These are phyloP conservation scores for Yueomyces sinensis DNA, from an alignment of 805 yeast genomes.

Conservation along the genomic window DNA sequence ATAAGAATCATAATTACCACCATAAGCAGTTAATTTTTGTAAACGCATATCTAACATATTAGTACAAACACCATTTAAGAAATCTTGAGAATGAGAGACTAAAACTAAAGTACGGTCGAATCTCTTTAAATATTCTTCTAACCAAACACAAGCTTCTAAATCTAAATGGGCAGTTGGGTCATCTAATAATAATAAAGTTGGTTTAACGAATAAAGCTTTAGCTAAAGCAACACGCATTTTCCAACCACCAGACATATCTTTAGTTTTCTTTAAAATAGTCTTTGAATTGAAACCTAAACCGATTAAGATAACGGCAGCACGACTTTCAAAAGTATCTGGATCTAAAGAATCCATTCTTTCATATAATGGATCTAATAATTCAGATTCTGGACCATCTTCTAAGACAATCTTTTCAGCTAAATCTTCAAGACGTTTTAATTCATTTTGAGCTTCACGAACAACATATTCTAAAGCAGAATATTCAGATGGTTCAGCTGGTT, in stretches of 20 bases:
- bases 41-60: constrained; percentile 97
- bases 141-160: constrained; percentile 99
- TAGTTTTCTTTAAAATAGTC: constrained; percentile 87
- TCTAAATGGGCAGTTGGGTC: constrained; percentile 99
- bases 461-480: constrained; percentile 90
- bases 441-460: constrained; percentile 89
- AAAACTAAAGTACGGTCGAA: constrained; percentile 88
- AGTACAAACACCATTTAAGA: constrained; percentile 96
- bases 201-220: constrained; percentile 95
- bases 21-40: constrained; percentile 61
- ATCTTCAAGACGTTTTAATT: constrained; percentile 82
- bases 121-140: constrained; percentile 92
- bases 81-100: constrained; percentile 98
- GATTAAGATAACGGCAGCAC: constrained; percentile 89
- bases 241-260: constrained; percentile 99
- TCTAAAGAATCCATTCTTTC: constrained; percentile 95
- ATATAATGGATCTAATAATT: constrained; percentile 71
- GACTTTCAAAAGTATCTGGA: constrained; percentile 87
- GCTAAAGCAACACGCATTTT: constrained; percentile 99
- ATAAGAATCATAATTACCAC: constrained; percentile 98
- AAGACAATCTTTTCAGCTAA: constrained; percentile 80
- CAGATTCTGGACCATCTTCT: constrained; percentile 89
- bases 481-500: constrained; percentile 94
- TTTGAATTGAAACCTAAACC: constrained; percentile 91
- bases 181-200: constrained; percentile 85